Evolutionary conservation across 1,284 basidiomycete species (phyloP).

Genomic region (Athelia psychrophila): DNA sequence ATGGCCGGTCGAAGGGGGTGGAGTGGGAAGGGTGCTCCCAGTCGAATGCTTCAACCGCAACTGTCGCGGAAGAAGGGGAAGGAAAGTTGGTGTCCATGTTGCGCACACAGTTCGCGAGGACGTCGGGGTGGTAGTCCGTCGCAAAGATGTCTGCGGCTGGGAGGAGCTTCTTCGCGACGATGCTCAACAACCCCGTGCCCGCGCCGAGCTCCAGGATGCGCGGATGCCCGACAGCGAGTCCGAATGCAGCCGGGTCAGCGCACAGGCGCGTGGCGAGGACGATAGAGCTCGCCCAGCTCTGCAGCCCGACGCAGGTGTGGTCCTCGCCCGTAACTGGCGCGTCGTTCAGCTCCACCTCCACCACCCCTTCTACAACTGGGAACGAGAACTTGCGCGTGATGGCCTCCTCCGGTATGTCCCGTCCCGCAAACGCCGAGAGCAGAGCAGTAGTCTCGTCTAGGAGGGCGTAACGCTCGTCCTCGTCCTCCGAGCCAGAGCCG

Average conservation of each 20-base stretch:
- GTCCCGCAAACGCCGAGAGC: conserved; percentile 49
- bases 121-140: conserved; percentile 80
- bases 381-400: conserved; percentile 57
- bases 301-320: conserved; percentile 82
- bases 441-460: conserved; percentile 57
- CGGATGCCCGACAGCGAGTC: conserved; percentile 21
- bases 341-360: conserved; percentile 72
- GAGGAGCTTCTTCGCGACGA: conserved; percentile 63
- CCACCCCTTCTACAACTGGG: conserved; percentile 16
- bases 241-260: conserved; percentile 47
- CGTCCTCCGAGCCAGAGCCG: conserved; percentile 24
- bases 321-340: conserved; percentile 68
- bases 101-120: conserved; percentile 66
- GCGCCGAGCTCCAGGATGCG: conserved; percentile 84
- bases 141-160: conserved; percentile 45
- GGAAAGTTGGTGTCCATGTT: conserved; percentile 66
- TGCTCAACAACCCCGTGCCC: conserved; percentile 82
- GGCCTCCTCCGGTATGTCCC: conserved; percentile 32
- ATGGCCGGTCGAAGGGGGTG: conserved; percentile 35
- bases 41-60: conserved; percentile 57
- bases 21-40: conserved; percentile 56
- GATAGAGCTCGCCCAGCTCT: conserved; percentile 87
- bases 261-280: conserved; percentile 73
- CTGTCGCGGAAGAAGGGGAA: conserved; percentile 9
- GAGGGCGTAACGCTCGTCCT: conserved; percentile 25